A percentile compares a stretch with the other conserved stretches of the same genome.
These are phyloP conservation scores for Plasmopara viticola DNA, from an alignment of 352 stramenopile species.

Conservation along the genomic window DNA sequence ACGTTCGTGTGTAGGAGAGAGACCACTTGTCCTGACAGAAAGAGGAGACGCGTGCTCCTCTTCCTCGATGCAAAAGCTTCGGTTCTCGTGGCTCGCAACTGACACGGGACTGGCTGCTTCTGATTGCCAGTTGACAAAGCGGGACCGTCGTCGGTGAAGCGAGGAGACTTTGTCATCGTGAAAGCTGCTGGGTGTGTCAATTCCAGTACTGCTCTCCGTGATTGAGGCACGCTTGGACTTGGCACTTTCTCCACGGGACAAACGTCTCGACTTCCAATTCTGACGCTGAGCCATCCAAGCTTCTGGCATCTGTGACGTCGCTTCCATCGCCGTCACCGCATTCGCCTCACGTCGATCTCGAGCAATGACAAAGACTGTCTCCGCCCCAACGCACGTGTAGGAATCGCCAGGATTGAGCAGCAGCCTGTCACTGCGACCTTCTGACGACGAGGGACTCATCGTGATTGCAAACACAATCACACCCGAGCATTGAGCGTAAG, in stretches of 20 bases:
- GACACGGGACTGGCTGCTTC: slow-evolving; percentile 9
- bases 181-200: slow-evolving; percentile 13
- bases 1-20: slow-evolving; percentile 6
- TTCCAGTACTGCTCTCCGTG: slow-evolving; percentile 20
- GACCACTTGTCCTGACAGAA: slow-evolving; percentile 8
- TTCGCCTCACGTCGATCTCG: slow-evolving; percentile 28
- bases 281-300: slow-evolving; percentile 18
- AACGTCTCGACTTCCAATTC: slow-evolving; percentile 7
- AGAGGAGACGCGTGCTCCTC: slow-evolving; percentile 14
- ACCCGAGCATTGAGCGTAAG: slow-evolving; percentile 60
- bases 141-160: slow-evolving; percentile 14
- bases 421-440: slow-evolving; percentile 29
- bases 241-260: slow-evolving; percentile 14
- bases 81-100: slow-evolving; percentile 12
- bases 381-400: slow-evolving; percentile 58
- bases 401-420: slow-evolving; percentile 69
- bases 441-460: slow-evolving; percentile 14
- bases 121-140: slow-evolving; percentile 24
- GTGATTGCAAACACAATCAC: slow-evolving; percentile 72
- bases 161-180: slow-evolving; percentile 6
- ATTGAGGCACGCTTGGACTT: slow-evolving; percentile 10
- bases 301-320: slow-evolving; percentile 14
- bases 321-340: slow-evolving; percentile 19
- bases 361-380: slow-evolving; percentile 69
- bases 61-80: slow-evolving; percentile 5